Evolutionary conservation across 345 rosid species (phyloP).

Genomic region (Euphorbia peplus): DNA sequence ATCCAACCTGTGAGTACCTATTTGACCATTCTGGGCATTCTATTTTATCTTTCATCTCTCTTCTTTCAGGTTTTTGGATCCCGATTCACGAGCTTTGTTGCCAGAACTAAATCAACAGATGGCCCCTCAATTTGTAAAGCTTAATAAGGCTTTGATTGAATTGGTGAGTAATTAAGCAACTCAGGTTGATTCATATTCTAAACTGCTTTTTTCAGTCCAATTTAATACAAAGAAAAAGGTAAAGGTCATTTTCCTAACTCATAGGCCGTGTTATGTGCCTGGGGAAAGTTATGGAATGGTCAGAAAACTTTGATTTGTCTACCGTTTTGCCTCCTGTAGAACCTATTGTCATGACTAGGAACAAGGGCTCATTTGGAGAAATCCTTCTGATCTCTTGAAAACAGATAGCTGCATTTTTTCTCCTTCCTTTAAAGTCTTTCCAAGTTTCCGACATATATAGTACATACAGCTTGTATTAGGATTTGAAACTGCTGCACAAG

Average conservation of each 20-base stretch:
- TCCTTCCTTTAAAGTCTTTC: not conserved
- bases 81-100: constrained; percentile 64
- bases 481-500: not conserved
- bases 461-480: not conserved
- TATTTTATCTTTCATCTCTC: constrained; percentile 12
- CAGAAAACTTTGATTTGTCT: not conserved
- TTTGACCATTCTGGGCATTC: not conserved
- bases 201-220: not conserved
- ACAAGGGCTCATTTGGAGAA: not conserved
- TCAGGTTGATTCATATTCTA: not conserved
- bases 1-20: not conserved
- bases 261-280: not conserved
- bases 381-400: not conserved
- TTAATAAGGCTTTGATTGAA: constrained; percentile 77
- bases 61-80: constrained; percentile 65
- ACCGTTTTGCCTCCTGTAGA: not conserved
- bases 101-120: constrained; percentile 69
- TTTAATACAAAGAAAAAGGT: not conserved
- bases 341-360: not conserved
- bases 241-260: not conserved
- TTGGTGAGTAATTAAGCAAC: constrained; percentile 42
- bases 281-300: not conserved
- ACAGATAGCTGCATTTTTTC: not conserved
- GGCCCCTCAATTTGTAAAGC: constrained; percentile 76
- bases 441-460: not conserved